Conservation (phyloP, 495 filamentous ascomycete genomes). For the Chlorociboria aeruginascens region DNA sequence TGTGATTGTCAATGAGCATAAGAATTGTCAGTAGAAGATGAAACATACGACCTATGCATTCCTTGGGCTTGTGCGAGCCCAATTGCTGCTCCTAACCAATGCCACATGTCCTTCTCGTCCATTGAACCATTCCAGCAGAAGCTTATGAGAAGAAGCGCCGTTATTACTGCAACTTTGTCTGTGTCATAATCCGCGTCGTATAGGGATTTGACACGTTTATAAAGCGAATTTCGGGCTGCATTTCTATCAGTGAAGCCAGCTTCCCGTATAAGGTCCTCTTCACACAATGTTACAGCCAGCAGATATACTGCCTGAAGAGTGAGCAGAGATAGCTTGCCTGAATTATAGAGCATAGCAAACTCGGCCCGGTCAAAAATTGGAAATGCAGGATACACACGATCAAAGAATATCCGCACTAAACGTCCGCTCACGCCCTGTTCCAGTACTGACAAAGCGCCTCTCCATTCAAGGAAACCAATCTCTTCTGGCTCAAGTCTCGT, state of each 20-base stretch:
- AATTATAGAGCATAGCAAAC: conserved; percentile 19
- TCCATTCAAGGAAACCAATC: no score
- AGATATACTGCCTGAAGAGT: conserved; percentile 32
- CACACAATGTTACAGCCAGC: conserved; percentile 31
- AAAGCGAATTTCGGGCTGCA: conserved; percentile 28
- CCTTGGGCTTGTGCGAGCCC: conserved; percentile 32
- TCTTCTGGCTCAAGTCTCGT: no score
- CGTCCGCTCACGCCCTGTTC: no score
- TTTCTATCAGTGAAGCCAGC: conserved; percentile 27
- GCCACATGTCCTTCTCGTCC: conserved; percentile 30
- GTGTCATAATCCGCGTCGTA: conserved; percentile 33
- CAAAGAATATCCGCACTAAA: no score
- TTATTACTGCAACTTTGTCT: conserved; percentile 25
- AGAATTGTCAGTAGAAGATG: neutral
- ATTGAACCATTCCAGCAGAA: conserved; percentile 31
- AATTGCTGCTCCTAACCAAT: conserved; percentile 32
- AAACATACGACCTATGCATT: conserved; percentile 32
- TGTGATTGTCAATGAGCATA: conserved; percentile 20
- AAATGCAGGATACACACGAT: conserved; percentile 35
- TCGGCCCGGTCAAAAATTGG: conserved; percentile 26
- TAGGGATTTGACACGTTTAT: conserved; percentile 30
- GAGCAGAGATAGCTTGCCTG: conserved; percentile 26
- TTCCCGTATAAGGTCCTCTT: conserved; percentile 21
- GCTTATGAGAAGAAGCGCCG: conserved; percentile 33
- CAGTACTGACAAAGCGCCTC: no score